phyloP scores from a whole-genome alignment of 495 filamentous ascomycete species.

The Podospora pseudopauciseta region DNA sequence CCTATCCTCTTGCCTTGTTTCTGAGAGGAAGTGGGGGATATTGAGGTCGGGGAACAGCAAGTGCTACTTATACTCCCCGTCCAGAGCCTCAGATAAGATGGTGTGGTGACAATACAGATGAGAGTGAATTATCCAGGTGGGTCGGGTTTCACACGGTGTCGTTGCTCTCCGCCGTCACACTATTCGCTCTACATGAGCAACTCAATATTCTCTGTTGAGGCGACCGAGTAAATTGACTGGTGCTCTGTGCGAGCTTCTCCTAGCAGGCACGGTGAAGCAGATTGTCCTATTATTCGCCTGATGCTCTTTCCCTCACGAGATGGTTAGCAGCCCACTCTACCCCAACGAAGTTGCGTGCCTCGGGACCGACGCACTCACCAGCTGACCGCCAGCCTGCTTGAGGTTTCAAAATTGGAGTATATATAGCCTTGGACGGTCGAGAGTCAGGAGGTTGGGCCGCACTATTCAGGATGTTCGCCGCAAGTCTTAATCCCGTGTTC shows the following conservation, averaged over 20 bases:
- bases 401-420: background rate
- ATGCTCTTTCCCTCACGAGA: background rate
- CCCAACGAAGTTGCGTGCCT: background rate
- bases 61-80: background rate
- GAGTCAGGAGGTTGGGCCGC: background rate
- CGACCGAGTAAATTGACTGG: background rate
- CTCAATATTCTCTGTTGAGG: background rate
- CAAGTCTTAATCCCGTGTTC: background rate
- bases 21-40: background rate
- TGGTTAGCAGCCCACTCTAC: background rate
- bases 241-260: background rate
- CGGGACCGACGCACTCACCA: conserved; percentile 1
- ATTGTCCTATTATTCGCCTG: background rate
- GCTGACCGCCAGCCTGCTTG: background rate
- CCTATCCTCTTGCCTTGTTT: background rate
- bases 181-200: background rate
- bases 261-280: background rate
- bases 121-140: background rate
- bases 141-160: background rate
- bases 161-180: conserved; percentile 5
- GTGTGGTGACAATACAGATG: background rate
- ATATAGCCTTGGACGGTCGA: background rate
- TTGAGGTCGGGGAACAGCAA: background rate
- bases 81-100: background rate
- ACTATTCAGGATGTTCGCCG: background rate